Percentiles rank a stretch among this genome's conserved stretches.
Evolutionary conservation across 2,329 filamentous ascomycete genomes (phyloP).

Genomic region (Nemania sp.): DNA sequence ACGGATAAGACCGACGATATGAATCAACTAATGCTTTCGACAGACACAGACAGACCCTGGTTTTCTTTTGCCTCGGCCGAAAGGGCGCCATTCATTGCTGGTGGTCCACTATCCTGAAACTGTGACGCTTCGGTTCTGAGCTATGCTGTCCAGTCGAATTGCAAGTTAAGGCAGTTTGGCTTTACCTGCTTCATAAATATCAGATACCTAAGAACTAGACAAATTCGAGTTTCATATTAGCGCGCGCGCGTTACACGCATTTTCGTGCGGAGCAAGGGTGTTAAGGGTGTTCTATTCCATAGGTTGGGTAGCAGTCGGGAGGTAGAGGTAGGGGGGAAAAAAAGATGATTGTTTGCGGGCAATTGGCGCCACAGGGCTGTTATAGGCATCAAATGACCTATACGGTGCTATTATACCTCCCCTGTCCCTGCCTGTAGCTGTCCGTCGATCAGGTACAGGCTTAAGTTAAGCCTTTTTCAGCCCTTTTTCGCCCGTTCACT

Average conservation of each 20-base stretch:
- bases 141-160: not conserved
- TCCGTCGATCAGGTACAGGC: conserved; percentile 12
- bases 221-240: not conserved
- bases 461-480: not conserved
- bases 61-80: conserved; percentile 11
- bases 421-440: conserved; percentile 6
- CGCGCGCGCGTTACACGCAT: not conserved
- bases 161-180: not conserved
- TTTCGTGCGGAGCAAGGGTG: not conserved
- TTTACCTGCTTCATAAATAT: no score
- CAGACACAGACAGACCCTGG: not conserved
- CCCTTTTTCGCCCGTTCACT: not conserved
- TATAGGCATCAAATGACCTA: not conserved
- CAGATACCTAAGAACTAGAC: not conserved
- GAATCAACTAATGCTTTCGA: not conserved
- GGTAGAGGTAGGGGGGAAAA: not conserved
- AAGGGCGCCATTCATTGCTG: not conserved
- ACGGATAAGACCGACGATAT: not conserved
- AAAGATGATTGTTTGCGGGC: not conserved
- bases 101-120: conserved; percentile 34
- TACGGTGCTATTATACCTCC: not conserved
- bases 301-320: not conserved
- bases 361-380: not conserved
- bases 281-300: not conserved
- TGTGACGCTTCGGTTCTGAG: conserved; percentile 5